Evolutionary conservation across 2,329 filamentous ascomycete genomes (phyloP).

Genomic region (Chaetomium globosum): DNA sequence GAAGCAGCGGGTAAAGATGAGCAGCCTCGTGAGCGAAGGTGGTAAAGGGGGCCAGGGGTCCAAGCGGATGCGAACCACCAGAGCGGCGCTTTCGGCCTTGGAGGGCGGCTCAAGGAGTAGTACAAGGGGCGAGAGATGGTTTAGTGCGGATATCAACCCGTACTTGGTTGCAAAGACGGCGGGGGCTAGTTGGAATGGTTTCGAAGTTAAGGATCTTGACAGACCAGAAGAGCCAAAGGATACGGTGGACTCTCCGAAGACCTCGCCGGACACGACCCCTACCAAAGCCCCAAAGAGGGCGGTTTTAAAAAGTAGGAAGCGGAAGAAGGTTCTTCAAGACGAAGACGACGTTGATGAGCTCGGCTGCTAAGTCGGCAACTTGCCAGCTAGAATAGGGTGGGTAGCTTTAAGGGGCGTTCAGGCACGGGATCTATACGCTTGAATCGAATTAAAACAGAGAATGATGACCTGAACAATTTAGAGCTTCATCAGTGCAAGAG

Average conservation of each 20-base stretch:
- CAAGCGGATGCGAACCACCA: conserved; percentile 64
- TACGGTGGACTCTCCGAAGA: conserved; percentile 9
- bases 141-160: conserved; percentile 59
- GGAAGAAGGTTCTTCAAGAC: conserved; percentile 29
- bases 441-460: neutral
- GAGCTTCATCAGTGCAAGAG: neutral
- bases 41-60: conserved; percentile 38
- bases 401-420: neutral
- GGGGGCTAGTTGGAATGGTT: conserved; percentile 39
- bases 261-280: conserved; percentile 21
- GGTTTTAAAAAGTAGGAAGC: conserved; percentile 25
- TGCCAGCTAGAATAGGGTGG: neutral
- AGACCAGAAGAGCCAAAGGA: conserved; percentile 11
- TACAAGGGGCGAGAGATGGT: conserved; percentile 70
- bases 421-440: neutral
- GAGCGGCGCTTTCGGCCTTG: conserved; percentile 68
- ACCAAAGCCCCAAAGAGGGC: conserved; percentile 20
- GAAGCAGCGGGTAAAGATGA: conserved; percentile 61
- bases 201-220: conserved; percentile 17
- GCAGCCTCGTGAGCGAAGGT: conserved; percentile 58
- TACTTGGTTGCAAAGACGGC: conserved; percentile 61
- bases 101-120: conserved; percentile 66
- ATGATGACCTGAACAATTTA: neutral
- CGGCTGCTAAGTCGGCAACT: conserved; percentile 15
- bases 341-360: conserved; percentile 35